These are phyloP conservation scores for Lentinula edodes DNA, from an alignment of 768 basidiomycete species.

Conservation along the genomic window DNA sequence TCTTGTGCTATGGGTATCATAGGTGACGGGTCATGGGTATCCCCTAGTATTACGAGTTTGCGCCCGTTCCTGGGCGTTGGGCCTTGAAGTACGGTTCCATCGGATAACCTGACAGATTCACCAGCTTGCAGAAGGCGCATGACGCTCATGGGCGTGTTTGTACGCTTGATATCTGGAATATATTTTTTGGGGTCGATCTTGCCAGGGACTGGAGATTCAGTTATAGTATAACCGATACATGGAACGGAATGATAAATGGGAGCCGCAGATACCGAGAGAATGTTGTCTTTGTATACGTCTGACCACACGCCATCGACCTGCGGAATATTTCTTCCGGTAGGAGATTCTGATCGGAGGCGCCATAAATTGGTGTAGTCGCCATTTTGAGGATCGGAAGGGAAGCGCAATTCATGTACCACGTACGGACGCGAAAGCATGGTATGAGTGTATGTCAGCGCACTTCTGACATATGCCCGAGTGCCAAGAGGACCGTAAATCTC, in stretches of 20 bases:
- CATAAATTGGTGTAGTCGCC: constrained; percentile 46
- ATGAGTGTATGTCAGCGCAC: constrained; percentile 60
- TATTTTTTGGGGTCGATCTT: constrained; percentile 69
- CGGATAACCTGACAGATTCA: constrained; percentile 54
- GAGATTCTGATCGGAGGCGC: constrained; percentile 48
- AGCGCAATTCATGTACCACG: constrained; percentile 79
- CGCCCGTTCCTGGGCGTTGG: constrained; percentile 63
- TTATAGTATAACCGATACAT: constrained; percentile 74
- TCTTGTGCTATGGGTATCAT: constrained; percentile 55
- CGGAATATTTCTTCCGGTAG: constrained; percentile 56
- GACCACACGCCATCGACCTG: constrained; percentile 60
- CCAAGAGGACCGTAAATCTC: constrained; percentile 87
- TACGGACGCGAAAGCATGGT: constrained; percentile 62
- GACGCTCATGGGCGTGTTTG: constrained; percentile 60
- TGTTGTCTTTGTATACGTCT: constrained; percentile 51
- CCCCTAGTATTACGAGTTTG: constrained; percentile 79
- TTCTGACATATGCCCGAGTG: constrained; percentile 75
- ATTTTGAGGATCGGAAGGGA: constrained; percentile 48
- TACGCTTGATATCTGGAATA: constrained; percentile 62
- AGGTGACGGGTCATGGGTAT: constrained; percentile 76
- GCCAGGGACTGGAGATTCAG: constrained; percentile 68
- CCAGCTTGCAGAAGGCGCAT: constrained; percentile 67
- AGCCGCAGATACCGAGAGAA: constrained; percentile 65
- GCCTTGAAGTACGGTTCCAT: constrained; percentile 68
- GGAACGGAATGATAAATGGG: constrained; percentile 79